A percentile compares a stretch with the other conserved stretches of the same genome.
phyloP scores from a whole-genome alignment of 441 rosid genomes.

The Bocquillonia castaneifolia region DNA sequence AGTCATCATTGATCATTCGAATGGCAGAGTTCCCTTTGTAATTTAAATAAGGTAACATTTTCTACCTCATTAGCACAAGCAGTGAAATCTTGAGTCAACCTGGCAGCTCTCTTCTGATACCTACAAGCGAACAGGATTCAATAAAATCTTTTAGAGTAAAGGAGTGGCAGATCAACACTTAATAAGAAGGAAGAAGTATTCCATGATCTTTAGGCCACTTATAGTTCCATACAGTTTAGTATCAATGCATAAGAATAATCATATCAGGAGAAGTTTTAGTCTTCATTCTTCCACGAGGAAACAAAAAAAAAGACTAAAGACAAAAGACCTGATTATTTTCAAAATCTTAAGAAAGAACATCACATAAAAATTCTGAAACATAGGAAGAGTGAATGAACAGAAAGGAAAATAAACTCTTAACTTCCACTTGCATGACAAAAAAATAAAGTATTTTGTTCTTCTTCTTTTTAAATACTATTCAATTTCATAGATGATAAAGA shows the following conservation, averaged over 20 bases:
- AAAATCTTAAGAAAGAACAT: background rate
- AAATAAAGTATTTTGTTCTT: background rate
- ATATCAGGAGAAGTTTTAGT: background rate
- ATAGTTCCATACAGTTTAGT: background rate
- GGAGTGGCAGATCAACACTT: background rate
- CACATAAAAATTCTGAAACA: background rate
- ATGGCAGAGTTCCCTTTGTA: slow-evolving; percentile 13
- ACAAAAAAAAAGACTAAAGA: background rate
- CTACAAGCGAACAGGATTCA: slow-evolving; percentile 27
- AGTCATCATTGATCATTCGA: slow-evolving; percentile 18
- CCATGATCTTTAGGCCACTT: background rate
- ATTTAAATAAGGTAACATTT: slow-evolving; percentile 8
- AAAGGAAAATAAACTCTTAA: background rate
- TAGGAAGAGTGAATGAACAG: background rate
- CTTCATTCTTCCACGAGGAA: background rate
- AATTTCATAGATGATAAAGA: background rate
- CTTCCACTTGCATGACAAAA: background rate
- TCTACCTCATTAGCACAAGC: slow-evolving; percentile 45
- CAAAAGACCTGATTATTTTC: background rate
- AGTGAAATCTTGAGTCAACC: slow-evolving; percentile 44
- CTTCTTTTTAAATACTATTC: background rate
- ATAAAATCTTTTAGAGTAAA: background rate
- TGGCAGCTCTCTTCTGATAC: slow-evolving; percentile 51
- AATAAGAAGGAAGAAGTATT: background rate
- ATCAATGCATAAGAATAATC: background rate